phyloP scores from a whole-genome alignment of 176 grass and related monocot species.

The Paspalum notatum region DNA sequence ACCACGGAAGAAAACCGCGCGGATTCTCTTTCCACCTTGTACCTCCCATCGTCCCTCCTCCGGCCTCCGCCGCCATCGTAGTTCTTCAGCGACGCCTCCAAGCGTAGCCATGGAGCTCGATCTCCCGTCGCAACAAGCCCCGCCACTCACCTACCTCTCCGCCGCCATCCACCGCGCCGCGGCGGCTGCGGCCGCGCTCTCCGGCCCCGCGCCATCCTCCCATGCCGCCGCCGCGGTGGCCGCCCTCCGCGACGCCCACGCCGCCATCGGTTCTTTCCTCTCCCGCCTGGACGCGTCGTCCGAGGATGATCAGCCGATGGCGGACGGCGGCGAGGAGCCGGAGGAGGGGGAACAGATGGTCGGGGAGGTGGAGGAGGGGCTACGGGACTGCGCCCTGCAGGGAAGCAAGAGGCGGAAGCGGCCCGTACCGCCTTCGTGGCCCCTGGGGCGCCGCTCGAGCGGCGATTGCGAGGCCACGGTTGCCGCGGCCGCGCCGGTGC shows the following conservation, averaged over 20 bases:
- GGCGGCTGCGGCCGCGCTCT: slow-evolving; percentile 16
- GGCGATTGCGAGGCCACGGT: not conserved
- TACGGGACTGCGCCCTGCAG: slow-evolving; percentile 31
- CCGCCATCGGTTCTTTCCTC: slow-evolving; percentile 45
- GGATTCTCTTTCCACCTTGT: no score
- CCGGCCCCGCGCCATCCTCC: slow-evolving; percentile 24
- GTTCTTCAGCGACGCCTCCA: not conserved
- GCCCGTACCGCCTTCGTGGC: slow-evolving; percentile 37
- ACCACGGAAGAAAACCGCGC: slow-evolving; percentile 1
- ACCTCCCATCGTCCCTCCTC: not conserved
- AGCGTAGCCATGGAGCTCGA: slow-evolving; percentile 27
- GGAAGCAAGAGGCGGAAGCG: slow-evolving; percentile 45
- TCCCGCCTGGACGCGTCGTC: slow-evolving; percentile 8
- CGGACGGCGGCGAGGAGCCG: not conserved
- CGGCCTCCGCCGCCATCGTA: not conserved
- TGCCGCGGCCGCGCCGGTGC: not conserved
- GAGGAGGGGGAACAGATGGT: slow-evolving; percentile 21
- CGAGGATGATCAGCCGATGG: slow-evolving; percentile 35
- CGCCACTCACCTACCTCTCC: slow-evolving; percentile 22
- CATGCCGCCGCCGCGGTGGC: slow-evolving; percentile 34
- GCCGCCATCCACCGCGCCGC: slow-evolving; percentile 32
- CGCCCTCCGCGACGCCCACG: slow-evolving; percentile 40
- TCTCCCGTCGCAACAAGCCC: slow-evolving; percentile 13
- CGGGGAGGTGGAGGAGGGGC: slow-evolving; percentile 36
- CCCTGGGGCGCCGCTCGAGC: slow-evolving; percentile 23